Evolutionary conservation across 805 yeast species (phyloP), one percentile per base, ranked within the genome.

Genomic region (Kluyveromyces aestuarii): DNA sequence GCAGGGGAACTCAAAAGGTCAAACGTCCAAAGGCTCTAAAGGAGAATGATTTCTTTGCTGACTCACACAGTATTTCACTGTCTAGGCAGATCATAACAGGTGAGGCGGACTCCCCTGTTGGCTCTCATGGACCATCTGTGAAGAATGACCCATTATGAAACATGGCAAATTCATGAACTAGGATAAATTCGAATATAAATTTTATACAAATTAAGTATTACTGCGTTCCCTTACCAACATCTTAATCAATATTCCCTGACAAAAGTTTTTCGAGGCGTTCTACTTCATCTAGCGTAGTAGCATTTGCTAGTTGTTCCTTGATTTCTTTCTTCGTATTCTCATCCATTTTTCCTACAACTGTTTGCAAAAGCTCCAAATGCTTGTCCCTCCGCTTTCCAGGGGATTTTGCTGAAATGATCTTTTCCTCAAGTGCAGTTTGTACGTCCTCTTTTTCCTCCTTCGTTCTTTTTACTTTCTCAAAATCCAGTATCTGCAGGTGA

Each of bases 271-370:
- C 95, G 21, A 89, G 76, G 45, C 78, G 68, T 50, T 82, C 85
- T 7, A 89, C 85, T 53, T 90, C 96, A 6, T 76, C 85, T 49
- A 90, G 61, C 46, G 81, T 79, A 4, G 80, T 73, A 1, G 96
- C 95, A 33, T 67, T 69, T 46, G 73, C 72, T 48, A 90, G 69
- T 52, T 79, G 74, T 40, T 70, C 60, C 52, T 81, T 72, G 44
- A 90, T 64, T 42, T 67, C 65, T 13, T 64, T 63, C 49, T 72
- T 75, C 37, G 82, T 88, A 36, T 74, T 79, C 0, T 71, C 75
- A 1, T 81, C 70, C 55, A 87, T 69, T 50, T 73, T 78, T 25
- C 66, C 60, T 16, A 73, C 70, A 0, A 70, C 70, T 17, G 55
- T 55, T 36, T 63, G 61, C 61, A 72, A 62, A 27, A 64, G 59